Evolutionary conservation across 331 rosid species (phyloP).

Genomic region (Malus hybrid): DNA sequence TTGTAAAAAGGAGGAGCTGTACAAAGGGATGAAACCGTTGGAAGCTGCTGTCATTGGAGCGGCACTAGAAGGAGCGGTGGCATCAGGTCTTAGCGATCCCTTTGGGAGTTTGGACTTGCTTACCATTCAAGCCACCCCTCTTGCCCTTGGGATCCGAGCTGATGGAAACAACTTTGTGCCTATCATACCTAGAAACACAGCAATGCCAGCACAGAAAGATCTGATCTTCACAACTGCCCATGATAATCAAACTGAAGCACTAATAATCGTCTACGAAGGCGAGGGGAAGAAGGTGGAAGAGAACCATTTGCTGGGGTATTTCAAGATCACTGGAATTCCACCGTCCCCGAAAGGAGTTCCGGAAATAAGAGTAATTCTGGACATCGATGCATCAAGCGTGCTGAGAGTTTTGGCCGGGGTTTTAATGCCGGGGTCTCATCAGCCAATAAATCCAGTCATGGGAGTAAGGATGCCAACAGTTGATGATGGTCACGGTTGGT

Average conservation of each 20-base stretch:
- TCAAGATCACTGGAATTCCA: conserved; percentile 75
- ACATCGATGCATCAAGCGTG: conserved; percentile 53
- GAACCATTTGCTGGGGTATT: conserved; percentile 70
- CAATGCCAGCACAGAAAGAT: conserved; percentile 71
- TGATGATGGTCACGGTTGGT: conserved; percentile 82
- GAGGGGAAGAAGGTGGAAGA: conserved; percentile 51
- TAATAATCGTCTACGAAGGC: conserved; percentile 75
- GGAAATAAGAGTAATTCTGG: conserved; percentile 65
- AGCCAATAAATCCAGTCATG: conserved; percentile 47
- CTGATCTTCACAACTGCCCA: conserved; percentile 53
- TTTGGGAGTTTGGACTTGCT: conserved; percentile 69
- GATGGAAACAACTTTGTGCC: conserved; percentile 57
- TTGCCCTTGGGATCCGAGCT: conserved; percentile 70
- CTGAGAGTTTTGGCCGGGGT: conserved; percentile 58
- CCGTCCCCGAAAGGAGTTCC: conserved; percentile 53
- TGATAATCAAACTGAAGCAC: conserved; percentile 68
- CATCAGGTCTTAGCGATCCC: conserved; percentile 71
- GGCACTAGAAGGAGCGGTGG: conserved; percentile 81
- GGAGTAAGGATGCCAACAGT: conserved; percentile 82
- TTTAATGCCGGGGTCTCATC: conserved; percentile 40
- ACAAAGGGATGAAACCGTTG: conserved; percentile 55
- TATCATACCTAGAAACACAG: conserved; percentile 61
- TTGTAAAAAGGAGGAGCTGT: conserved; percentile 37
- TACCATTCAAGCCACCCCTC: conserved; percentile 74
- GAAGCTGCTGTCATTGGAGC: conserved; percentile 88